Evolutionary conservation across 257 asterid species (phyloP).

Genomic region (Petunia axillaris): DNA sequence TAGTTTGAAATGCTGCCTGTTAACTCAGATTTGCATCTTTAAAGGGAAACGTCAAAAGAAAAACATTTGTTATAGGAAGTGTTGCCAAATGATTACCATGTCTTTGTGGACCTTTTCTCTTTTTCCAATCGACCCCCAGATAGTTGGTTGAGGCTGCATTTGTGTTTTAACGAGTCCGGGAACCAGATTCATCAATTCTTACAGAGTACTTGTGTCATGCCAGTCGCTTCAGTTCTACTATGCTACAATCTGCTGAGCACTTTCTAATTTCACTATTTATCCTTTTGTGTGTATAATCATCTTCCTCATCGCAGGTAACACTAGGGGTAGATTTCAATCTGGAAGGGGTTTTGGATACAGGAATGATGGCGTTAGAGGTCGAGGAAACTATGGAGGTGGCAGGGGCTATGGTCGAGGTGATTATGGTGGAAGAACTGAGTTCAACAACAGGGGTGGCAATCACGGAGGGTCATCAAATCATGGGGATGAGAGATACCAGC

Average conservation of each 20-base stretch:
- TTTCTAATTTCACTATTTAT: not conserved
- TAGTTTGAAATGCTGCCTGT: not conserved
- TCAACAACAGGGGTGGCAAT: conserved; percentile 58
- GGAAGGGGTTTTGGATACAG: conserved; percentile 80
- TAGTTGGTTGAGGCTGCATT: not conserved
- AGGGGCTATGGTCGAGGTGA: conserved; percentile 67
- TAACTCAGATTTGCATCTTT: not conserved
- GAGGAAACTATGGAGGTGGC: conserved; percentile 73
- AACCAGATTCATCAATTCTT: not conserved
- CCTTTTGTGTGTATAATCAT: not conserved
- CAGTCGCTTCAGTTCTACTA: not conserved
- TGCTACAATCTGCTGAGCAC: not conserved
- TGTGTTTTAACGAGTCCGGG: not conserved
- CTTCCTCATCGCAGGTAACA: conserved; percentile 43
- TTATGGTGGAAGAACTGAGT: conserved; percentile 59
- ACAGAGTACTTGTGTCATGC: not conserved
- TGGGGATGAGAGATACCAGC: conserved; percentile 65
- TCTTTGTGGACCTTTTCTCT: not conserved
- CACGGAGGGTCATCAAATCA: conserved; percentile 61
- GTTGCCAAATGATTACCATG: not conserved
- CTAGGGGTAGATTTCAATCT: conserved; percentile 64
- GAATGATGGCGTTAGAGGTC: conserved; percentile 81
- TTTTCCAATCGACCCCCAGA: not conserved
- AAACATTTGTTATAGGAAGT: not conserved
- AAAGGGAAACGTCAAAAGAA: not conserved